A percentile compares a stretch with the other conserved stretches of the same genome.
Conservation (phyloP, 2,329 filamentous ascomycete species). For the Biscogniauxia mediterranea region DNA sequence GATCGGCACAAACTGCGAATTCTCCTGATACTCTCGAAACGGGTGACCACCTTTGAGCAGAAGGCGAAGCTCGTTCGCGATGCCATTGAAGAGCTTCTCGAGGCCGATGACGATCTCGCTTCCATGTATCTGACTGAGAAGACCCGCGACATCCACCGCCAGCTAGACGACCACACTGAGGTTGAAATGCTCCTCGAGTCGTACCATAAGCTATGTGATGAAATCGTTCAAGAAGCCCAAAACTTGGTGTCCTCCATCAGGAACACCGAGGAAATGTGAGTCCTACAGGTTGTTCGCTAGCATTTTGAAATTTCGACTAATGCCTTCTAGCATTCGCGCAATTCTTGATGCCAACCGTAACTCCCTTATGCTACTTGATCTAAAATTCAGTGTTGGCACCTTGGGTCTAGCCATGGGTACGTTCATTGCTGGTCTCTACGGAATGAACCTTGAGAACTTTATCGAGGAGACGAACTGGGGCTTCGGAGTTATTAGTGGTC, state of each 20-base stretch:
- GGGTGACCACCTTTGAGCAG: constrained; percentile 94
- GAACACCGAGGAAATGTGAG: constrained; percentile 97
- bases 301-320: constrained; percentile 23
- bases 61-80: constrained; percentile 92
- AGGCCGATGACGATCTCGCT: constrained; percentile 92
- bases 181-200: constrained; percentile 96
- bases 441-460: constrained; percentile 99
- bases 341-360: constrained; percentile 98
- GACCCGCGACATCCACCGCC: constrained; percentile 66
- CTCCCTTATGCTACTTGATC: constrained; percentile 92
- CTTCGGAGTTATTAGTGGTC: constrained; percentile 71
- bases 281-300: background rate
- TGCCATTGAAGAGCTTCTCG: constrained; percentile 90
- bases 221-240: constrained; percentile 93
- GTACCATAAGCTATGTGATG: constrained; percentile 96
- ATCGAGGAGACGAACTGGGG: constrained; percentile 91
- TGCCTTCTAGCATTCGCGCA: constrained; percentile 72
- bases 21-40: constrained; percentile 90
- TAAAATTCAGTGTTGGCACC: constrained; percentile 94
- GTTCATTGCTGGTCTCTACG: constrained; percentile 97
- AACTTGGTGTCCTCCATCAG: constrained; percentile 92
- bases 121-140: constrained; percentile 97
- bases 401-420: constrained; percentile 93
- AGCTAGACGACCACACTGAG: constrained; percentile 88
- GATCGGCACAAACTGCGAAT: constrained; percentile 90